These are phyloP conservation scores for Schrenkiella parvula DNA, from an alignment of 345 rosid species.

Conservation along the genomic window DNA sequence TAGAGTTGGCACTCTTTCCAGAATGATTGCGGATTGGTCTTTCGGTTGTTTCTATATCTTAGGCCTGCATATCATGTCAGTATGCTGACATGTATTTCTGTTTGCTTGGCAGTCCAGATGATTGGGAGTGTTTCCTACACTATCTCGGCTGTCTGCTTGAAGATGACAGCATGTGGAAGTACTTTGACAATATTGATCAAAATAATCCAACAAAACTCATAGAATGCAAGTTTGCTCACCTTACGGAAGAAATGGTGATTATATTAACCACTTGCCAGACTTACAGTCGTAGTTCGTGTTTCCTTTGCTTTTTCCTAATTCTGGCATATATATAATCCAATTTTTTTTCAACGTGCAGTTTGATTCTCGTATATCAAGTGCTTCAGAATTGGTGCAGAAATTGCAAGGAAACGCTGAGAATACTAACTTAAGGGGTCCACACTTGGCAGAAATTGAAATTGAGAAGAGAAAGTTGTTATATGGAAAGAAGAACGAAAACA, in stretches of 20 bases:
- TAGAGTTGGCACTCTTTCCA: background rate
- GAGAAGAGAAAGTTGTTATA: constrained; percentile 67
- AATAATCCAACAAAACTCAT: constrained; percentile 42
- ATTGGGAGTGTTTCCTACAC: constrained; percentile 92
- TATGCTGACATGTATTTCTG: constrained; percentile 32
- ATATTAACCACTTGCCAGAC: constrained; percentile 22
- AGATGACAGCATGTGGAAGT: constrained; percentile 69
- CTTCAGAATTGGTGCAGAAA: constrained; percentile 61
- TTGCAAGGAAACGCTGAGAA: constrained; percentile 47
- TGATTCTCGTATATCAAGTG: constrained; percentile 66
- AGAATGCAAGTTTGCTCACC: constrained; percentile 58
- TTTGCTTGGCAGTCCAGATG: constrained; percentile 85
- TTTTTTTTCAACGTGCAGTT: constrained; percentile 50
- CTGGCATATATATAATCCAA: constrained; percentile 14
- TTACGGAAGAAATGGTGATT: constrained; percentile 75
- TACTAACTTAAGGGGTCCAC: constrained; percentile 59
- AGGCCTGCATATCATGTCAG: constrained; percentile 14
- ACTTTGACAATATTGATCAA: constrained; percentile 38
- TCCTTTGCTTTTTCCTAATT: background rate
- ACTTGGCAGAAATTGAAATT: constrained; percentile 80
- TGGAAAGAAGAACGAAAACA: constrained; percentile 61
- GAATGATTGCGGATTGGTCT: background rate
- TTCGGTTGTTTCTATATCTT: background rate
- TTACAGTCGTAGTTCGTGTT: background rate
- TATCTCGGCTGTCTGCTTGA: constrained; percentile 89